A percentile compares a stretch with the other conserved stretches of the same genome.
Evolutionary conservation across 208 protist genomes (phyloP).

Genomic region (Trypanosoma brucei): DNA sequence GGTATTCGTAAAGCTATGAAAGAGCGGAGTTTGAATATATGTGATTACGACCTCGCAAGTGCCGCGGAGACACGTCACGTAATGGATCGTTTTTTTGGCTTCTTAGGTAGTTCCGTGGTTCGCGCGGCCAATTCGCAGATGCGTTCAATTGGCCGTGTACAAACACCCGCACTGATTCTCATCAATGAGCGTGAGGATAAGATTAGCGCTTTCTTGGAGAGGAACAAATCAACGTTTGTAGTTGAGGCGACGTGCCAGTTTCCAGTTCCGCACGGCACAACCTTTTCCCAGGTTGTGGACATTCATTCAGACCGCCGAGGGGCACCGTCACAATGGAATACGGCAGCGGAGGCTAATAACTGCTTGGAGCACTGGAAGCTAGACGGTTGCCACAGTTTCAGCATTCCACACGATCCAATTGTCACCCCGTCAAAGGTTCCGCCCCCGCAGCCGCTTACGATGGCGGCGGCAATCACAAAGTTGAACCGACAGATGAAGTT

Average conservation of each 20-base stretch:
- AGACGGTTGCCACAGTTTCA: conserved; percentile 14
- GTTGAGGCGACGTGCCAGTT: conserved; percentile 65
- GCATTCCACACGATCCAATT: conserved; percentile 21
- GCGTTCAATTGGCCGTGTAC: conserved; percentile 88
- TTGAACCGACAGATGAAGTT: conserved; percentile 82
- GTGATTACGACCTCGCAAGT: conserved; percentile 81
- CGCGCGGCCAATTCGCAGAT: conserved; percentile 83
- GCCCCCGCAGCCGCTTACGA: conserved; percentile 82
- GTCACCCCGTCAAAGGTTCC: conserved; percentile 31
- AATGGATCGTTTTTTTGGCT: conserved; percentile 90
- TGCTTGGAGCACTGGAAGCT: conserved; percentile 26
- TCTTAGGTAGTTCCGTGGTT: conserved; percentile 87
- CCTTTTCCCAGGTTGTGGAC: conserved; percentile 56
- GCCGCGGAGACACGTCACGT: conserved; percentile 86
- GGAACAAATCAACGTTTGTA: conserved; percentile 49
- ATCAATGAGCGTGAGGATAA: conserved; percentile 71
- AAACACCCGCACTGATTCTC: conserved; percentile 88
- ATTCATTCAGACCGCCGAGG: conserved; percentile 19
- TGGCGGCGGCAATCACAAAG: conserved; percentile 84
- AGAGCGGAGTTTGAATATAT: conserved; percentile 51
- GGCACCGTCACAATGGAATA: conserved; percentile 12
- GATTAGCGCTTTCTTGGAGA: conserved; percentile 57
- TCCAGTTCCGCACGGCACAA: conserved; percentile 23
- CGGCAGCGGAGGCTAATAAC: conserved; percentile 12
- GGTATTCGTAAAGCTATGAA: conserved; percentile 76